Base-by-base conservation (phyloP, 2,329 filamentous ascomycete species). In the Ophiocordyceps australis region DNA sequence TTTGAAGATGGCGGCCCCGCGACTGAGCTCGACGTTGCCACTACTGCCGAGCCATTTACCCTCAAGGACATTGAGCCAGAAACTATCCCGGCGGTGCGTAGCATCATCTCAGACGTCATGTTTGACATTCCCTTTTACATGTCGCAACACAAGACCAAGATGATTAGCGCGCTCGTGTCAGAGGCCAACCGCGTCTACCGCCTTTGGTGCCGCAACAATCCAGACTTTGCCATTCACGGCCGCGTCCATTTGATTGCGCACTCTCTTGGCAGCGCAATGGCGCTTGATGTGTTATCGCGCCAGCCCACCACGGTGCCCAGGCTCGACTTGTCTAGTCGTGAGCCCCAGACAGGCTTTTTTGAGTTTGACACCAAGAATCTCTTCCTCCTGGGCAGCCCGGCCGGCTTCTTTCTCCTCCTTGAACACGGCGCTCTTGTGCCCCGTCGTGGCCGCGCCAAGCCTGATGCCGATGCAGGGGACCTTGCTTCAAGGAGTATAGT, bases 71-170 rank as follows among this genome's bases (percentile, higher is more conserved):
- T 98, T 36, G 93, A 92, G 5, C 85, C 83, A 2, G 68, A 74
- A 22, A 89, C 81, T 0, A 80, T 98, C 17, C 85, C 86, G 0
- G 83, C 81, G 1, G 77, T 98, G n/a, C 74, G 89, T 23, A 81
- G 78, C 42, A 72, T 98, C 44, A 91, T 98, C 32, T 91, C 80
- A 22, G 89, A 98, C 46, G 82, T 98, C 38, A 94, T 98, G 82
- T 75, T 95, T 25, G 89, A 98, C 45, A 86, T 98, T 25, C 89
- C 89, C 0, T 95, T 93, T 45, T 98, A 95, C 52, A 74, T 98
- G 53, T 95, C 86, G 1, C 79, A 91, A 31, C 86, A 95, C 51
- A 93, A 95, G 41, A 69, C 75, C 4, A 93, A 83, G 48, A 95
- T 98, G 85, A 78, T 93, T 26, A 65, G 74, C 22, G 85, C 89